A percentile compares a stretch with the other conserved stretches of the same genome.
Evolutionary conservation across 257 asterid genomes (phyloP).

Genomic region (Nicotiana sylvestris): DNA sequence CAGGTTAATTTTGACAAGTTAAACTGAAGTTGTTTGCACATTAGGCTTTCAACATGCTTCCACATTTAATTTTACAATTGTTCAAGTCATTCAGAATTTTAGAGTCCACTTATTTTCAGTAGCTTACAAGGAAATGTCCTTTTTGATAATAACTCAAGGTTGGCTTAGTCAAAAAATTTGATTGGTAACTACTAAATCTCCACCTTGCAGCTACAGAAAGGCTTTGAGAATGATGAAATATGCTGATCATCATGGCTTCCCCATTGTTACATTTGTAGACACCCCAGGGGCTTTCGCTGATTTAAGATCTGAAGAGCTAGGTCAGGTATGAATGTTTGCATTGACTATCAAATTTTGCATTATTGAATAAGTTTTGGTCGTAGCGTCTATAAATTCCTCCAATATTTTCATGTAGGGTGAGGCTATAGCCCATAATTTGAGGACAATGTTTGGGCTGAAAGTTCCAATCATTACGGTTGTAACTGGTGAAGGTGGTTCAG

Average conservation of each 20-base stretch:
- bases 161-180: neutral
- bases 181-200: neutral
- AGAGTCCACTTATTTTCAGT: neutral
- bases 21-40: too few species aligned
- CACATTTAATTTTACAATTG: neutral
- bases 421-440: conserved; percentile 87
- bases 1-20: neutral
- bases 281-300: conserved; percentile 96
- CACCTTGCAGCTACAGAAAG: conserved; percentile 66
- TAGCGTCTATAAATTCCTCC: conserved; percentile 6
- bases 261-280: conserved; percentile 79
- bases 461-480: conserved; percentile 85
- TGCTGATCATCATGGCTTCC: conserved; percentile 93
- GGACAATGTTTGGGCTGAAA: conserved; percentile 96
- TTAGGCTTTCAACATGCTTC: neutral
- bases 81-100: neutral
- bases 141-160: neutral
- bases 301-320: conserved; percentile 74
- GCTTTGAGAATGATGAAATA: conserved; percentile 84
- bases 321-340: conserved; percentile 53
- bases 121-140: neutral
- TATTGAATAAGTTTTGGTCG: neutral
- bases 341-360: neutral
- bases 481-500: conserved; percentile 99
- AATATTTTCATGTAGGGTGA: conserved; percentile 62